Evolutionary conservation across 257 asterid genomes (phyloP).

Genomic region (Petrea volubilis): DNA sequence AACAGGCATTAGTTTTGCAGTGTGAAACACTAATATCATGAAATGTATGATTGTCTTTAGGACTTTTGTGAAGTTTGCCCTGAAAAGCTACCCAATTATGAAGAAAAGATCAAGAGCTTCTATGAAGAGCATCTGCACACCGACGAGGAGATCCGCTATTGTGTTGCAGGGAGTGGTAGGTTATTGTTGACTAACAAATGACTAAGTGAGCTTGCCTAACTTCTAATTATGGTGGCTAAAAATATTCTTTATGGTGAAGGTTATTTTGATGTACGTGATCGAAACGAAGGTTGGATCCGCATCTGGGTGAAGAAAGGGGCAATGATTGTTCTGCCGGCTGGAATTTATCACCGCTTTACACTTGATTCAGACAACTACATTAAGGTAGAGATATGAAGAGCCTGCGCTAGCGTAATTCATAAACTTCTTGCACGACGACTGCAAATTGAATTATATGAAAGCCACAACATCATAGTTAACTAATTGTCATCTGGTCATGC

Average conservation of each 20-base stretch:
- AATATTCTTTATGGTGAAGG: constrained; percentile 36
- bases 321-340: constrained; percentile 79
- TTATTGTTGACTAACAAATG: constrained; percentile 1
- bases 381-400: constrained; percentile 41
- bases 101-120: constrained; percentile 71
- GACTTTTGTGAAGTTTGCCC: constrained; percentile 78
- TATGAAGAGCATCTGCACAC: constrained; percentile 83
- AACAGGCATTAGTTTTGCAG: background rate
- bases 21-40: background rate
- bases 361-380: constrained; percentile 69
- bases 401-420: background rate
- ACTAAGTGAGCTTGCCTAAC: background rate
- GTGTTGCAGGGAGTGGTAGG: constrained; percentile 81
- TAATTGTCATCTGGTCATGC: too few species aligned
- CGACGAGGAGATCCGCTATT: constrained; percentile 83
- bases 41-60: constrained; percentile 29
- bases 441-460: background rate
- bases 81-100: constrained; percentile 70
- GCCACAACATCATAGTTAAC: too few species aligned
- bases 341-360: constrained; percentile 78
- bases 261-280: constrained; percentile 74
- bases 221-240: background rate
- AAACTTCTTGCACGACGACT: background rate
- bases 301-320: constrained; percentile 76
- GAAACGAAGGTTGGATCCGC: constrained; percentile 67